A percentile compares a stretch with the other conserved stretches of the same genome.
Evolutionary conservation across 2,329 filamentous ascomycete genomes (phyloP).

Genomic region (Rhynchosporium secalis): DNA sequence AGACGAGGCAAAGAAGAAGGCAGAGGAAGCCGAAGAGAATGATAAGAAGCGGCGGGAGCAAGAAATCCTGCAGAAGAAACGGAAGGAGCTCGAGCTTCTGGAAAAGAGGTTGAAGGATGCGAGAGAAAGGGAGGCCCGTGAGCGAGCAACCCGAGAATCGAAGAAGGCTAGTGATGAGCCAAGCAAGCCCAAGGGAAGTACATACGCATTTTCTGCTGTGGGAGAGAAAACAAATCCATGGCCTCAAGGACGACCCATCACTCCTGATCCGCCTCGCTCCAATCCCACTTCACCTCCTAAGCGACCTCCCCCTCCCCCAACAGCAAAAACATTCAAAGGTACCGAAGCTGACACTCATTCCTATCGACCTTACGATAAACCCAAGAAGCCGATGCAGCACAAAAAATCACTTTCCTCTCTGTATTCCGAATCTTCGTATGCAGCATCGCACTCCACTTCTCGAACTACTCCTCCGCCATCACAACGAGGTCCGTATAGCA

Average conservation of each 20-base stretch:
- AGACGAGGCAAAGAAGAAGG: slow-evolving; percentile 29
- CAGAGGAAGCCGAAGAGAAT: slow-evolving; percentile 25
- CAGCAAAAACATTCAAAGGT: slow-evolving; percentile 58
- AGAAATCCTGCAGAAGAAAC: slow-evolving; percentile 60
- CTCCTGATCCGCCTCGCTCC: slow-evolving; percentile 30
- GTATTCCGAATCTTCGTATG: slow-evolving; percentile 84
- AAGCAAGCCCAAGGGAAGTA: slow-evolving; percentile 39
- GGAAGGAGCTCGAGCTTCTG: slow-evolving; percentile 53
- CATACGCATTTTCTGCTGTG: slow-evolving; percentile 64
- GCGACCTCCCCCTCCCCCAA: slow-evolving; percentile 46
- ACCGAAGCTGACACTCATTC: slow-evolving; percentile 67
- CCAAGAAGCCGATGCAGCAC: slow-evolving; percentile 53
- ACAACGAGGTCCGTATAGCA: slow-evolving; percentile 75
- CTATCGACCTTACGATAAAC: slow-evolving; percentile 74
- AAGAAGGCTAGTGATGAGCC: slow-evolving; percentile 23
- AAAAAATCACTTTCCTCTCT: slow-evolving; percentile 68
- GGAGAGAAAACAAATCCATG: slow-evolving; percentile 71
- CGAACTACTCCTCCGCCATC: slow-evolving; percentile 82
- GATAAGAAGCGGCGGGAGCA: slow-evolving; percentile 46
- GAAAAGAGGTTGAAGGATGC: slow-evolving; percentile 27
- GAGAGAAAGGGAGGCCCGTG: slow-evolving; percentile 48
- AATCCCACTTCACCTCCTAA: slow-evolving; percentile 43
- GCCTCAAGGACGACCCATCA: slow-evolving; percentile 57
- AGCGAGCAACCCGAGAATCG: slow-evolving; percentile 29
- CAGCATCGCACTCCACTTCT: slow-evolving; percentile 78